These are phyloP conservation scores for Diversispora eburnea DNA, from an alignment of 192 early-diverging fungal species.

Conservation along the genomic window DNA sequence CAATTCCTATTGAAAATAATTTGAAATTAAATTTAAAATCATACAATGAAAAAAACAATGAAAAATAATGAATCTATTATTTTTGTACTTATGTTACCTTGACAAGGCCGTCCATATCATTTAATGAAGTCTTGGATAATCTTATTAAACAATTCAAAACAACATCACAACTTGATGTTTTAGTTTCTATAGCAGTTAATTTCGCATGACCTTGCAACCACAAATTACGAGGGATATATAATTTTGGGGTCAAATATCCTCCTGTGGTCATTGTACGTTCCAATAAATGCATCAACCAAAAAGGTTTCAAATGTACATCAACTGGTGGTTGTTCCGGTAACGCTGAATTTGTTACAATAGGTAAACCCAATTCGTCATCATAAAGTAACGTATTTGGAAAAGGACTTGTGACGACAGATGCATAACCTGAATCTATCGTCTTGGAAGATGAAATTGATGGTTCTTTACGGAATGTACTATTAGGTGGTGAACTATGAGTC, in stretches of 20 bases:
- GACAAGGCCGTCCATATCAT: constrained; percentile 30
- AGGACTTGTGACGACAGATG: neutral
- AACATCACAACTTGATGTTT: constrained; percentile 38
- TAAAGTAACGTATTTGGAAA: neutral
- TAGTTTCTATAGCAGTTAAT: constrained; percentile 35
- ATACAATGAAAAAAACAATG: neutral
- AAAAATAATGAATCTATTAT: constrained; percentile 17
- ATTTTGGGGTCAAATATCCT: constrained; percentile 40
- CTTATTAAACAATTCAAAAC: constrained; percentile 31
- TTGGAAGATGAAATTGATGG: constrained; percentile 1
- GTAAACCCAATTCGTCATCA: neutral
- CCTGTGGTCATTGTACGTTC: constrained; percentile 42
- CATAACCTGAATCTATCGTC: constrained; percentile 16
- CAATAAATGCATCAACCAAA: constrained; percentile 42
- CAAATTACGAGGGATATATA: constrained; percentile 39
- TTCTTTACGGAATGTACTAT: neutral
- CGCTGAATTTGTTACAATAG: neutral
- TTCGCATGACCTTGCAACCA: constrained; percentile 42
- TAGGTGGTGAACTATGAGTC: neutral
- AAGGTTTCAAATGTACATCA: constrained; percentile 37
- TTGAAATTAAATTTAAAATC: constrained; percentile 27
- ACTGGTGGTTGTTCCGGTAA: constrained; percentile 31
- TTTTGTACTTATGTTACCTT: constrained; percentile 28
- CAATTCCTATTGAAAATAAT: constrained; percentile 13
- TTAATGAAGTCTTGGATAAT: constrained; percentile 21